Base-by-base conservation (phyloP, 2,329 filamentous ascomycete species). In the Cercospora beticola region DNA sequence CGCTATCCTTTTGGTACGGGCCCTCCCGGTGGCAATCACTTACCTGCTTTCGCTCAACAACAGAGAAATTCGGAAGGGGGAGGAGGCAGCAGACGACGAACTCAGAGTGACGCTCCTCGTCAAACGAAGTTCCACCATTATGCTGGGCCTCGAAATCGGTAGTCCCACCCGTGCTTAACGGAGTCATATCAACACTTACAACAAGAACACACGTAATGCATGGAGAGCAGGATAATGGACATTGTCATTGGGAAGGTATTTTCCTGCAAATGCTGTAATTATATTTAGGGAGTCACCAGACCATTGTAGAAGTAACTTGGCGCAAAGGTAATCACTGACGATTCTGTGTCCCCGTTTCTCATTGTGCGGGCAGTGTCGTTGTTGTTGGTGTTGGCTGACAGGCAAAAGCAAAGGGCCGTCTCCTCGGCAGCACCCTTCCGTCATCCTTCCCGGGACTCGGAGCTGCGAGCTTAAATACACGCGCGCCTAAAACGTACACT, bases 21-120 rank as follows among this genome's bases (percentile, higher is more conserved):
- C 23, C 64, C 72, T 23, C 43, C 68, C 4, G 65, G 68, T 36
- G 54, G 33, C 4, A 69, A 63, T 56, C 74, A 71, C 31, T 61
- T 69, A 16, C 76, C 76, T 9, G 76, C 74, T 18, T 77, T 77
- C 67, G 76, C 75, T 12, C 75, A 77, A 65, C 74, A 75, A 69
- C 68, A 68, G 59, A 62, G 68, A 16, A 59, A 72, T 30, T 43
- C 62, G n/a, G 70, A 72, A 49, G 54, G 49, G 12, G 30, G 49
- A 18, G 64, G 49, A 14, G 64, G 64, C 14, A 68, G 65, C 33
- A 67, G 68, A 46, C 61, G 68, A 46, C 57, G 70, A 40, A 57
- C 70, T 26, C 68, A 70, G 56, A 70, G 68, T 33, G 70, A 68
- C 33, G 59, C 49, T 26, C 49, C 62, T 49, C 54, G 62, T 40